phyloP scores from a whole-genome alignment of 23 red algal genomes.

The Gracilaria vermiculophylla region DNA sequence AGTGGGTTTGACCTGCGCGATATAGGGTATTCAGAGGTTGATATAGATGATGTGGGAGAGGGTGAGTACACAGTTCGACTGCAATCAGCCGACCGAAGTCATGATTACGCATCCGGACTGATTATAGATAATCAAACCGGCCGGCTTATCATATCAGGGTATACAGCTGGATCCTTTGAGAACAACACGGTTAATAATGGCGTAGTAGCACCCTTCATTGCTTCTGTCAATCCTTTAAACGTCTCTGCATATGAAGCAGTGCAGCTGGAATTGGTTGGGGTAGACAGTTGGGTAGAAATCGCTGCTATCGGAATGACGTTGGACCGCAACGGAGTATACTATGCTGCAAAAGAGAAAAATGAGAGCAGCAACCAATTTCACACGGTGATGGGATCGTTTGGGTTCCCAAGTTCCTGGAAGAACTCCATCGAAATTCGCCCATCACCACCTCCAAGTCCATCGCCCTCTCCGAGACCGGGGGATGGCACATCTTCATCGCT shows the following conservation, averaged over 20 bases:
- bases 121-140: constrained; percentile 35
- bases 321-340: constrained; percentile 26
- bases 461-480: neutral
- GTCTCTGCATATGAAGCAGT: constrained; percentile 28
- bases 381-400: constrained; percentile 26
- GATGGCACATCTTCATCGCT: neutral
- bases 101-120: constrained; percentile 48
- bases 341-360: constrained; percentile 51
- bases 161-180: constrained; percentile 44
- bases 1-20: constrained; percentile 25
- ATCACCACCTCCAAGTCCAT: constrained; percentile 12
- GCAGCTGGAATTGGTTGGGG: constrained; percentile 5
- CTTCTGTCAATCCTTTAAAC: constrained; percentile 39
- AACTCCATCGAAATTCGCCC: constrained; percentile 22
- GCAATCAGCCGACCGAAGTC: constrained; percentile 29
- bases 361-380: constrained; percentile 62
- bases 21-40: constrained; percentile 27
- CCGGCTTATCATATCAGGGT: constrained; percentile 33
- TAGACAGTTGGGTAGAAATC: constrained; percentile 44
- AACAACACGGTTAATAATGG: constrained; percentile 1
- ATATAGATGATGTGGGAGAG: constrained; percentile 50
- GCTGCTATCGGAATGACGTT: constrained; percentile 1
- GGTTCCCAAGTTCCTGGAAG: constrained; percentile 46
- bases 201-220: constrained; percentile 48
- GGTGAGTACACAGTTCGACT: constrained; percentile 49